Evolutionary conservation across 1,139 yeast species (phyloP), one percentile per base, ranked within the genome.

Genomic region (Yamadazyma sp.): DNA sequence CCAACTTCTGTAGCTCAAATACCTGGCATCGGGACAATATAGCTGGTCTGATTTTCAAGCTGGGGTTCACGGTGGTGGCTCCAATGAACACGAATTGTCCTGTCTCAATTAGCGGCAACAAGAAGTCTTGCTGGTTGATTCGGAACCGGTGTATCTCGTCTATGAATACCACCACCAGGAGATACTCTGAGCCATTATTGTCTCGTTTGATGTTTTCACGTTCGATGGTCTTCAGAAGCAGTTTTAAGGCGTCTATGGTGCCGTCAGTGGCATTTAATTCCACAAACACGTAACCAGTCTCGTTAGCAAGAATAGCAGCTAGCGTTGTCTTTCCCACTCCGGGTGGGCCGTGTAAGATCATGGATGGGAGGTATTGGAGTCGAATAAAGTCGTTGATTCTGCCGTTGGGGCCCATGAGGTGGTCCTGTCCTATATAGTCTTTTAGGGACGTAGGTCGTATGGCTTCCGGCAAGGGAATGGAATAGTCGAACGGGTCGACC

Each of bases 311-410:
- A 2, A 69, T 58, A 5, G 61, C 43, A 1, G 76, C 76, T n/a
- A 71, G 40, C 0, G 75, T 67, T 1, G 76, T 70, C 43, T 71
- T 71, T 0, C 77, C 77, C 9, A 67, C 70, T 1, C 77, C 76
- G 1, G 75, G 74, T 0, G 76, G 75, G 0, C 77, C 77, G 35
- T 56, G 50, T 6, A 71, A 53, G 5, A 71, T 53, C 74, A 71
- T 69, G 4, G 73, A 68, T 0, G 76, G 76, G 11, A 71, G 52
- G 46, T 64, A 67, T 0, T 70, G 66, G 26, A 69, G 43, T n/a
- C 59, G 47, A 4, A 70, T 46, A 39, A 62, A 70, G 39, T 59
- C 62, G 12, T 48, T 41, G 6, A 70, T 59, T 9, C 55, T 51
- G 2, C 75, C 75, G 41, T 56, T 44, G 1, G 43, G 41, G 1